phyloP scores from a whole-genome alignment of 2,329 filamentous ascomycete genomes.

The Cyanodermella asteris region DNA sequence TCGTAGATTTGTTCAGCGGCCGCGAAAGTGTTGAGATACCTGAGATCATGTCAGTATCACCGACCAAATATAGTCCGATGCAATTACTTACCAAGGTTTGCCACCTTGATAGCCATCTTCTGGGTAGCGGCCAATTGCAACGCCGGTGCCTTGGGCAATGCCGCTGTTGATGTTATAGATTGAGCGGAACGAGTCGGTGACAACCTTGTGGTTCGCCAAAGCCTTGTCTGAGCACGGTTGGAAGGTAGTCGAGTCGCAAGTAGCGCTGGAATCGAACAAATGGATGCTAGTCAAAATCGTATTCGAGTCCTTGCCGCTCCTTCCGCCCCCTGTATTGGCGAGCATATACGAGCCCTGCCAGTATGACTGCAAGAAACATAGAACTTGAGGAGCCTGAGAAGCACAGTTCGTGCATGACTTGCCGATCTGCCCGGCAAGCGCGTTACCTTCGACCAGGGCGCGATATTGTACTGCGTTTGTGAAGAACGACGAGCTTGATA shows the following conservation, averaged over 20 bases:
- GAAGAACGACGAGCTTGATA: conserved; percentile 58
- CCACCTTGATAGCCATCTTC: conserved; percentile 52
- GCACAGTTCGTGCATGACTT: conserved; percentile 38
- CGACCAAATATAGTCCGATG: conserved; percentile 43
- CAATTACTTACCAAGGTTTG: conserved; percentile 45
- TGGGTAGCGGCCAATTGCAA: conserved; percentile 39
- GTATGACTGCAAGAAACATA: conserved; percentile 36
- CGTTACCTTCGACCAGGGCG: conserved; percentile 34
- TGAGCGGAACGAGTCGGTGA: conserved; percentile 53
- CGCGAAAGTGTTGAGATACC: conserved; percentile 47
- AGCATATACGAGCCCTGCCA: conserved; percentile 44
- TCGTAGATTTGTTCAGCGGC: conserved; percentile 65
- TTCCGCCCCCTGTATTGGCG: conserved; percentile 34
- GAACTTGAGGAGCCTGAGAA: conserved; percentile 34
- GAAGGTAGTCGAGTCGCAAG: conserved; percentile 47
- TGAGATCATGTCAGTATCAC: conserved; percentile 13
- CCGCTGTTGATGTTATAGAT: conserved; percentile 31
- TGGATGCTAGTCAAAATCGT: conserved; percentile 39
- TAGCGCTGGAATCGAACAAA: conserved; percentile 39
- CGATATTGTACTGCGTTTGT: conserved; percentile 49
- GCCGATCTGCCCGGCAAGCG: conserved; percentile 41
- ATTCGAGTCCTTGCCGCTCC: conserved; percentile 30
- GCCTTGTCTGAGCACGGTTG: conserved; percentile 51
- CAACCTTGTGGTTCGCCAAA: conserved; percentile 57
- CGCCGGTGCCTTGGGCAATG: conserved; percentile 19